Base-by-base conservation (phyloP, 169 alveolate species). In the Eimeria acervulina region DNA sequence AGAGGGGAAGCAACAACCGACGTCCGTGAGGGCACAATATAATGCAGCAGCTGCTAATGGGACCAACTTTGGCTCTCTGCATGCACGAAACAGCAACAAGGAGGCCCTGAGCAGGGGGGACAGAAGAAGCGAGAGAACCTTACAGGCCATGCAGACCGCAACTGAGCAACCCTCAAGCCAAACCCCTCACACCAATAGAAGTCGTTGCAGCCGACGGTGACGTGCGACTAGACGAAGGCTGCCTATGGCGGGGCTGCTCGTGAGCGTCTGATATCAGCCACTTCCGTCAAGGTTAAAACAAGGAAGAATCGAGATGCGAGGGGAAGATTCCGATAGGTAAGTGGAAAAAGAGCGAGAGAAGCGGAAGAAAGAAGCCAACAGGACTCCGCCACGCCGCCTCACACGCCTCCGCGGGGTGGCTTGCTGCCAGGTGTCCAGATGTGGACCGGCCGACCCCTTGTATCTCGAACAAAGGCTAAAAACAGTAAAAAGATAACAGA, bases 291-390 rank as follows among this genome's bases (percentile, higher is more conserved):
- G 38, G 87, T 15, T 42, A 38, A 72, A 40, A 76, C 87, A 17
- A 44, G 40, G 61, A 76, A 42, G 87, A 76, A 76, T 40, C 63
- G 23, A 40, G 59, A 44, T 40, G 59, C 33, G 23, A 26, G 40
- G 87, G 31, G 61, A 42, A 40, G 87, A 38, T 76, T 44, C 87
- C 87, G 87, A 76, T 40, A 76, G 61, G 61, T 81, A 47, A 44
- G 47, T 31, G 68, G 90, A 21, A 47, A 52, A 47, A 81, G 90
- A 81, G 44, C 0, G 47, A 4, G 74, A 52, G 90, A 81, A 44
- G 90, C 90, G 70, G 90, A 81, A 81, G 70, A 44, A 81, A 76
- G 87, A 76, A 44, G 87, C 87, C 87, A 76, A 40, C 63, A 44
- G 33, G 61, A 52, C 23, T 81, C 47, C 68, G 90, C 90, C 51